Percentiles rank a stretch among this genome's conserved stretches.
Conservation (phyloP, 2,329 filamentous ascomycete genomes). For the Clathrospora elynae region DNA sequence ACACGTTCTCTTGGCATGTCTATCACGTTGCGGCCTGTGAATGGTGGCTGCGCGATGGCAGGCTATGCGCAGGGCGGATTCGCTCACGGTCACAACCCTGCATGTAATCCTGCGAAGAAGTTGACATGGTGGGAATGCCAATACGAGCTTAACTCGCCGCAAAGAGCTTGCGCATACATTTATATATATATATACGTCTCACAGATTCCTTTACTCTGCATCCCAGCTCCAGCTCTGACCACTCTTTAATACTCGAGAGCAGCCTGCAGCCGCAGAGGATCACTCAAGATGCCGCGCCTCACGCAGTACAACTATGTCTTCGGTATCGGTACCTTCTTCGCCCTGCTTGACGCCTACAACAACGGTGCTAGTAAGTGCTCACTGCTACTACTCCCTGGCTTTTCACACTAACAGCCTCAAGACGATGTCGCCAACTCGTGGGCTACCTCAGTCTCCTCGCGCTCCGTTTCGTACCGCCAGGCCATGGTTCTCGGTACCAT, state of each 20-base stretch:
- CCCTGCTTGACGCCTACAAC: constrained; percentile 77
- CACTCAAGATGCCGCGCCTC: constrained; percentile 29
- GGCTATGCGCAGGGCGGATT: constrained; percentile 13
- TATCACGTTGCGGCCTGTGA: constrained; percentile 14
- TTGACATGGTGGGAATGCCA: no score
- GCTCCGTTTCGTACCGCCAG: constrained; percentile 72
- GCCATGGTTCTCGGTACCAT: constrained; percentile 57
- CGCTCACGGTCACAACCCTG: constrained; percentile 16
- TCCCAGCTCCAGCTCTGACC: constrained; percentile 25
- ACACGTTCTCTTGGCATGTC: constrained; percentile 22
- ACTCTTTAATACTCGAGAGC: constrained; percentile 18
- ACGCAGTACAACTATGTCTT: constrained; percentile 70
- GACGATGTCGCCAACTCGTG: constrained; percentile 85
- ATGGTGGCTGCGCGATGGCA: constrained; percentile 17
- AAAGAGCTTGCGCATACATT: constrained; percentile 20
- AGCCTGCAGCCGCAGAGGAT: constrained; percentile 19
- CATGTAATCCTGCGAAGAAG: constrained; percentile 20
- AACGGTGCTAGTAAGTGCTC: constrained; percentile 72
- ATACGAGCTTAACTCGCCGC: constrained; percentile 15
- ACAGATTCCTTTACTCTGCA: constrained; percentile 14
- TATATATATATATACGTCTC: constrained; percentile 30
- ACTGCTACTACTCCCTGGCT: not conserved
- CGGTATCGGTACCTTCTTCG: constrained; percentile 76
- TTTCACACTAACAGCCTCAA: constrained; percentile 20
- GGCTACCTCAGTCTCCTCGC: constrained; percentile 81